These are phyloP conservation scores for Erodium texanum DNA, from an alignment of 441 rosid genomes.

Conservation along the genomic window DNA sequence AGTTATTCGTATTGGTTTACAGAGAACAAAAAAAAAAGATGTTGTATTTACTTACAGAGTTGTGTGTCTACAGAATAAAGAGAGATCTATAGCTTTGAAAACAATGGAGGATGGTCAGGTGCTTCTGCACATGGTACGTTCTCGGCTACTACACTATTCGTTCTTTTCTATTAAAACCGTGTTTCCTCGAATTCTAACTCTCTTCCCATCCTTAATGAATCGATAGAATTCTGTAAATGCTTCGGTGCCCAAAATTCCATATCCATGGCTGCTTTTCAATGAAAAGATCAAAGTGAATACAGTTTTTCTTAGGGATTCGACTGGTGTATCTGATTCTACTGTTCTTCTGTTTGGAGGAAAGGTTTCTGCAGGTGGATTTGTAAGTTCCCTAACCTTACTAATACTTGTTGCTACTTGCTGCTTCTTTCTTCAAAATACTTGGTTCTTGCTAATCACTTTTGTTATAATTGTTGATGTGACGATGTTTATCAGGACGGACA, in stretches of 20 bases:
- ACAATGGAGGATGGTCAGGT: slow-evolving; percentile 98
- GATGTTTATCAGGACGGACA: slow-evolving; percentile 59
- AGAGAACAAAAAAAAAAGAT: no score
- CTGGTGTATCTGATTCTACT: slow-evolving; percentile 90
- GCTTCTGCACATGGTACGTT: slow-evolving; percentile 64
- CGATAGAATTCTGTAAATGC: slow-evolving; percentile 90
- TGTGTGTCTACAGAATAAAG: slow-evolving; percentile 58
- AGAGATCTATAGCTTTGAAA: slow-evolving; percentile 90
- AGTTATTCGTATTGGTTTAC: slow-evolving; percentile 1
- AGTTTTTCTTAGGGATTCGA: slow-evolving; percentile 85
- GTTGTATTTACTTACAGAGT: neutral
- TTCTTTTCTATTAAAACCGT: neutral
- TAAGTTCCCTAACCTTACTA: slow-evolving; percentile 20
- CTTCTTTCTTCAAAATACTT: neutral
- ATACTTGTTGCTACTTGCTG: neutral
- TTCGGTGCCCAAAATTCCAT: slow-evolving; percentile 70
- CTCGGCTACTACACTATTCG: neutral
- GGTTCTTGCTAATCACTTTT: neutral
- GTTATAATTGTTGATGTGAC: neutral
- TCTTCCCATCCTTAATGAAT: neutral
- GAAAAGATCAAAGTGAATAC: slow-evolving; percentile 91
- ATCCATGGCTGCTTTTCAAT: slow-evolving; percentile 96
- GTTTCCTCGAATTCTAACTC: neutral
- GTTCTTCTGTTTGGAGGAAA: slow-evolving; percentile 82
- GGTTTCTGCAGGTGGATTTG: slow-evolving; percentile 58